phyloP scores from a whole-genome alignment of 2,329 filamentous ascomycete genomes.

The Exophiala phaeomuriformis region DNA sequence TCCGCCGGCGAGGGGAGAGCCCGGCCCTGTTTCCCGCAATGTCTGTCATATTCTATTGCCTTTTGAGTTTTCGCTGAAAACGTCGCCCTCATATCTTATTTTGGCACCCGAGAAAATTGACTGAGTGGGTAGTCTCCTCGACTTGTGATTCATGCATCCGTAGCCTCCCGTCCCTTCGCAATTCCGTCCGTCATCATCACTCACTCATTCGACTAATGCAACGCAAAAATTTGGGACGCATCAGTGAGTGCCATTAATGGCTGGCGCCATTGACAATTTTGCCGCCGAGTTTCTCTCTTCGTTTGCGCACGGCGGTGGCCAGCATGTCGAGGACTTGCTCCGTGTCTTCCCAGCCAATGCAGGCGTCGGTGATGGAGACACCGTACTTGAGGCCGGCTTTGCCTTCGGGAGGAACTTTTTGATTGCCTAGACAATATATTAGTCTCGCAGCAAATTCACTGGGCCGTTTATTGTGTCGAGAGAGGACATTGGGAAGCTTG shows the following conservation, averaged over 20 bases:
- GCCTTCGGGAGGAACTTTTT: conserved; percentile 30
- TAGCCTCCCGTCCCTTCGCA: neutral
- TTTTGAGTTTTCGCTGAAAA: neutral
- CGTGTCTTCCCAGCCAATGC: conserved; percentile 90
- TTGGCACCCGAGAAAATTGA: neutral
- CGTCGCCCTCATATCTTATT: neutral
- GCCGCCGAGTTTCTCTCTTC: conserved; percentile 46
- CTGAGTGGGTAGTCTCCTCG: neutral
- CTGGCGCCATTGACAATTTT: conserved; percentile 9
- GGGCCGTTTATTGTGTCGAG: neutral
- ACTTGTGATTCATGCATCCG: no score
- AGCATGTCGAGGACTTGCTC: conserved; percentile 68
- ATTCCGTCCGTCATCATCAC: neutral
- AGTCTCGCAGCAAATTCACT: no score
- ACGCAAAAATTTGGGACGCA: neutral
- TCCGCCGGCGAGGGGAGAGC: no score
- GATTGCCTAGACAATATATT: conserved; percentile 28
- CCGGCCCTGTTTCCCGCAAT: neutral
- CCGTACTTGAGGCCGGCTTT: conserved; percentile 31
- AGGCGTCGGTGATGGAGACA: conserved; percentile 41
- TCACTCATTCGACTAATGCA: neutral
- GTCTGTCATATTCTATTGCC: neutral
- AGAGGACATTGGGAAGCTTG: neutral
- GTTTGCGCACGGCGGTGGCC: conserved; percentile 69
- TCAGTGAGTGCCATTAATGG: neutral